phyloP scores from a whole-genome alignment of 2,329 filamentous ascomycete genomes.

The Ophiobolus disseminans region DNA sequence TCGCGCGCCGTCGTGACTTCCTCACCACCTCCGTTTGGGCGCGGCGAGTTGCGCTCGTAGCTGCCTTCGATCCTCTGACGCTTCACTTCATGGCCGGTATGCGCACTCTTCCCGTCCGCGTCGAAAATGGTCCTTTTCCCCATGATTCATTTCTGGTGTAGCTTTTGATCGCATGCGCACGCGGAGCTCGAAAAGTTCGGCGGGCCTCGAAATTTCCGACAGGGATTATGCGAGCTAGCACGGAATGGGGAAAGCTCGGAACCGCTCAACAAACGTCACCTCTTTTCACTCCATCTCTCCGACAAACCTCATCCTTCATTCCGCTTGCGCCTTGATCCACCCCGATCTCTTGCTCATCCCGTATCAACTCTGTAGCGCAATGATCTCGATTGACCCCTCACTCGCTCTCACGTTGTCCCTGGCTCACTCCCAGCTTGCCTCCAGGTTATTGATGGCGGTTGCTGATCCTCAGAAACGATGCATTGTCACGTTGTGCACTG shows the following conservation, averaged over 20 bases:
- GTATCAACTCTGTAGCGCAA: no score
- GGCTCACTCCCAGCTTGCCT: no score
- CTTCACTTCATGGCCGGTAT: slow-evolving; percentile 36
- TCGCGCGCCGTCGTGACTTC: slow-evolving; percentile 45
- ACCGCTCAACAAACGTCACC: slow-evolving; percentile 1
- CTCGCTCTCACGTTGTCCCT: no score
- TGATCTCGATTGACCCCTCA: no score
- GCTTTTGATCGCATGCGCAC: slow-evolving; percentile 5
- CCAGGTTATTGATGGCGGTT: no score
- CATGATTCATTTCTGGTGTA: slow-evolving; percentile 25
- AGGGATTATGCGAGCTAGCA: slow-evolving; percentile 19
- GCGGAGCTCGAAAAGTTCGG: slow-evolving; percentile 26
- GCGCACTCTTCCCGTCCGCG: slow-evolving; percentile 29
- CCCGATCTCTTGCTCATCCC: no score
- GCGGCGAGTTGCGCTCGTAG: slow-evolving; percentile 34
- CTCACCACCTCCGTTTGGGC: slow-evolving; percentile 26
- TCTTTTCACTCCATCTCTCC: slow-evolving; percentile 3
- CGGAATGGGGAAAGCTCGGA: slow-evolving; percentile 1
- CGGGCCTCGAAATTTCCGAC: slow-evolving; percentile 18
- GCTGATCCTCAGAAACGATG: no score
- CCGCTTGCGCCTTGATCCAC: no score
- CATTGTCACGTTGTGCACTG: no score
- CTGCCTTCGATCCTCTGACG: slow-evolving; percentile 39
- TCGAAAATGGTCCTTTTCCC: slow-evolving; percentile 46
- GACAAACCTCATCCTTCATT: slow-evolving; percentile 1